Percentiles rank a stretch among this genome's conserved stretches.
These are phyloP conservation scores for Acanthamoeba lenticulata DNA, from an alignment of 208 protist species.

Conservation along the genomic window DNA sequence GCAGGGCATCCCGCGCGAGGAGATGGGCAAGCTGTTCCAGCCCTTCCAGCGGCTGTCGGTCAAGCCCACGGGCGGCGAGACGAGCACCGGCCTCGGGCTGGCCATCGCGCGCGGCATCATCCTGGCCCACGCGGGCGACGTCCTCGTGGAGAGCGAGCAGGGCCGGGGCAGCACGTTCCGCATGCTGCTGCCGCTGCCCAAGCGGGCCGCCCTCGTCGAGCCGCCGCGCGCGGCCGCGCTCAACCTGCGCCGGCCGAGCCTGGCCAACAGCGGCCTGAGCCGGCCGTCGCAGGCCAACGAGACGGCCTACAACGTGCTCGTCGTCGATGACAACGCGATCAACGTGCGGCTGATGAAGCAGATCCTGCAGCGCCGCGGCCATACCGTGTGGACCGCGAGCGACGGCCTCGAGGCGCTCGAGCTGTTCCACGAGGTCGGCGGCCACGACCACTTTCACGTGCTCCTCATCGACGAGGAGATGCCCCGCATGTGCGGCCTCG, in stretches of 20 bases:
- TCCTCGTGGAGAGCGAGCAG: constrained; percentile 12
- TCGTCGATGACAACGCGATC: not conserved
- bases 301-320: not conserved
- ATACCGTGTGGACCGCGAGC: not conserved
- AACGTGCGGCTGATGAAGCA: not conserved
- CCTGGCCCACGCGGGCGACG: not conserved
- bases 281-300: not conserved
- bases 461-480: constrained; percentile 25
- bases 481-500: not conserved
- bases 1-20: not conserved
- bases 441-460: not conserved
- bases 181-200: not conserved
- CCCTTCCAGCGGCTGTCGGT: not conserved
- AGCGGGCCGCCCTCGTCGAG: not conserved
- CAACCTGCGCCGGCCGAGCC: too few species aligned
- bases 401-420: not conserved
- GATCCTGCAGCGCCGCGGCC: not conserved
- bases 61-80: not conserved
- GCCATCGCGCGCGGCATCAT: not conserved
- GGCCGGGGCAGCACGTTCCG: not conserved
- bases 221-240: not conserved
- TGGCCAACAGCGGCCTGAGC: not conserved
- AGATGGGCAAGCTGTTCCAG: constrained; percentile 23
- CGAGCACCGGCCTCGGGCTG: not conserved
- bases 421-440: not conserved